A percentile compares a stretch with the other conserved stretches of the same genome.
Conservation (phyloP, 176 grass and related monocot species). For the Eragrostis nindensis region DNA sequence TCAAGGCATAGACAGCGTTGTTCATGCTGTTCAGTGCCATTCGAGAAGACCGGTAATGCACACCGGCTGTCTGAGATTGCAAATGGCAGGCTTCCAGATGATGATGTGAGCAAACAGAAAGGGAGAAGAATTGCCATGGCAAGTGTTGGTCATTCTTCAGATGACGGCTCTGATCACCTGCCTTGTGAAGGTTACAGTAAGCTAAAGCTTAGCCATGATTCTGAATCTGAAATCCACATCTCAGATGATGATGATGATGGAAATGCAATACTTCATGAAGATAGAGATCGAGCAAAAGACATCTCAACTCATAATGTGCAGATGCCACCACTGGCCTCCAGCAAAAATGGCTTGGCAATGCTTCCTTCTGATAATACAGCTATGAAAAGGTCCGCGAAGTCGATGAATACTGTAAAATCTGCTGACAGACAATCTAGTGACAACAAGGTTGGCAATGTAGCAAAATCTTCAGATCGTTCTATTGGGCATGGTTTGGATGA, state of each 20-base stretch:
- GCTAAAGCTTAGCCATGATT: slow-evolving; percentile 56
- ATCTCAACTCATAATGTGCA: slow-evolving; percentile 29
- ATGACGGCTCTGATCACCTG: slow-evolving; percentile 41
- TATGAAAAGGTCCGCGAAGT: slow-evolving; percentile 7
- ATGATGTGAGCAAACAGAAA: slow-evolving; percentile 35
- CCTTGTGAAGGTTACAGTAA: slow-evolving; percentile 53
- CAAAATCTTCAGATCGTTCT: slow-evolving; percentile 38
- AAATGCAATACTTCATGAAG: slow-evolving; percentile 13
- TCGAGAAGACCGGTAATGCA: slow-evolving; percentile 39
- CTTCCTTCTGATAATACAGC: slow-evolving; percentile 24
- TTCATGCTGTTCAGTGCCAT: slow-evolving; percentile 61
- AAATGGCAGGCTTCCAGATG: slow-evolving; percentile 24
- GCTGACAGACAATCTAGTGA: neutral
- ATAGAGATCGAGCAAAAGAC: slow-evolving; percentile 18
- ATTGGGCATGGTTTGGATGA: slow-evolving; percentile 49
- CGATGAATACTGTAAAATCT: slow-evolving; percentile 24
- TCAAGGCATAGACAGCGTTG: slow-evolving; percentile 33
- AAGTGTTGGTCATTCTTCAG: slow-evolving; percentile 43
- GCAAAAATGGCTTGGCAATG: neutral
- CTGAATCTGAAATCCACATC: slow-evolving; percentile 55
- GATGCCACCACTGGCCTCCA: slow-evolving; percentile 39
- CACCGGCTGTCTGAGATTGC: slow-evolving; percentile 24
- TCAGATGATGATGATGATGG: slow-evolving; percentile 39
- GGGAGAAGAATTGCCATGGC: slow-evolving; percentile 41
- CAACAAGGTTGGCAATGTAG: neutral